Evolutionary conservation across 2,329 filamentous ascomycete genomes (phyloP).

Genomic region (Claviceps arundinis): DNA sequence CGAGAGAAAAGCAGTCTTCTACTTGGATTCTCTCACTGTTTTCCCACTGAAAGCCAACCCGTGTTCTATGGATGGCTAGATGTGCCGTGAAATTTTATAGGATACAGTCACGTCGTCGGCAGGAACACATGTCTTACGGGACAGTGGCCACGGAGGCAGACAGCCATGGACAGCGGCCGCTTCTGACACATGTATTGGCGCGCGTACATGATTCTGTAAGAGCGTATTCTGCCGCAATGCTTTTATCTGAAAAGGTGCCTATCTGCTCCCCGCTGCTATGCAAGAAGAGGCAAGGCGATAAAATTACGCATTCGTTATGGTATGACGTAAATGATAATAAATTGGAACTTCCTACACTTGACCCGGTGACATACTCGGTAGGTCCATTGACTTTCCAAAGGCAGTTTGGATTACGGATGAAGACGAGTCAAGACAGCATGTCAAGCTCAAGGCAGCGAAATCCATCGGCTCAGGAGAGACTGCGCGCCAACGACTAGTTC

Average conservation of each 20-base stretch:
- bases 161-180: constrained; percentile 28
- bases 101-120: constrained; percentile 35
- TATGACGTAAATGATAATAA: constrained; percentile 9
- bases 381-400: constrained; percentile 25
- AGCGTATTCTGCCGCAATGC: constrained; percentile 28
- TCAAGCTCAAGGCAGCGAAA: background rate
- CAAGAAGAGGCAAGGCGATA: background rate
- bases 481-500: too few species aligned
- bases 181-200: constrained; percentile 25
- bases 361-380: constrained; percentile 26
- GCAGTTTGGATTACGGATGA: background rate
- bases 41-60: constrained; percentile 14
- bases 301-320: constrained; percentile 35
- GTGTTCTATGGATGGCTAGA: constrained; percentile 21
- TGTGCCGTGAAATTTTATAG: constrained; percentile 32
- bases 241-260: constrained; percentile 10
- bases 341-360: too few species aligned
- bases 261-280: background rate
- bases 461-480: background rate
- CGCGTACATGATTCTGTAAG: constrained; percentile 30
- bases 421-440: background rate
- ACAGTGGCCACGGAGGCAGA: constrained; percentile 22
- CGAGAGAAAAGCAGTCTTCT: constrained; percentile 13
- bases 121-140: constrained; percentile 37
- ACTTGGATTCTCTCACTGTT: constrained; percentile 23